These are phyloP conservation scores for Starmerella asiatica DNA, from an alignment of 805 yeast species.

Conservation along the genomic window DNA sequence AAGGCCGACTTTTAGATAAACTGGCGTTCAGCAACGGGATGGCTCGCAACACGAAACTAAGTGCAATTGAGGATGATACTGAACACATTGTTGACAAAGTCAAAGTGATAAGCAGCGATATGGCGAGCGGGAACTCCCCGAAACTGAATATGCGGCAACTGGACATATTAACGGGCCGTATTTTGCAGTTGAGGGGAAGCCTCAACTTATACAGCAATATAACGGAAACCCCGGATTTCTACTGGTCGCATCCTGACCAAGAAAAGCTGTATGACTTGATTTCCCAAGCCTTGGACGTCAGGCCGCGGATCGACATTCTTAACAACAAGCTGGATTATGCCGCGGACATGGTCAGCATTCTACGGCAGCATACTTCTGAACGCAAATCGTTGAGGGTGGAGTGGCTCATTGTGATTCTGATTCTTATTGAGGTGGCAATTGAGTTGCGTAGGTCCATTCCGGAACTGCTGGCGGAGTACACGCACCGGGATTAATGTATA, in stretches of 20 bases:
- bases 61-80: conserved; percentile 58
- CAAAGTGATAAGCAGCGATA: conserved; percentile 46
- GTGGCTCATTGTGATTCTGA: conserved; percentile 75
- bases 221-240: conserved; percentile 82
- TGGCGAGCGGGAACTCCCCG: conserved; percentile 47
- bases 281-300: conserved; percentile 59
- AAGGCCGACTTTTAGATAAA: conserved; percentile 52
- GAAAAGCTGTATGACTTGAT: conserved; percentile 63
- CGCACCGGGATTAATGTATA: not conserved
- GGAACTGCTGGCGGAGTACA: not conserved
- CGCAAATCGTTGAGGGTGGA: conserved; percentile 64
- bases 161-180: conserved; percentile 54
- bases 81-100: conserved; percentile 57
- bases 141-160: conserved; percentile 40
- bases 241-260: conserved; percentile 82
- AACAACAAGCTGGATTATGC: conserved; percentile 83
- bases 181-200: conserved; percentile 66
- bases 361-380: conserved; percentile 62
- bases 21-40: conserved; percentile 83
- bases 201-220: conserved; percentile 75
- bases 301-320: conserved; percentile 61
- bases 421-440: conserved; percentile 72
- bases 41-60: conserved; percentile 73
- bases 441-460: conserved; percentile 34
- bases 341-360: conserved; percentile 71